A percentile compares a stretch with the other conserved stretches of the same genome.
Evolutionary conservation across 805 yeast genomes (phyloP).

Genomic region (Lipomyces orientalis): DNA sequence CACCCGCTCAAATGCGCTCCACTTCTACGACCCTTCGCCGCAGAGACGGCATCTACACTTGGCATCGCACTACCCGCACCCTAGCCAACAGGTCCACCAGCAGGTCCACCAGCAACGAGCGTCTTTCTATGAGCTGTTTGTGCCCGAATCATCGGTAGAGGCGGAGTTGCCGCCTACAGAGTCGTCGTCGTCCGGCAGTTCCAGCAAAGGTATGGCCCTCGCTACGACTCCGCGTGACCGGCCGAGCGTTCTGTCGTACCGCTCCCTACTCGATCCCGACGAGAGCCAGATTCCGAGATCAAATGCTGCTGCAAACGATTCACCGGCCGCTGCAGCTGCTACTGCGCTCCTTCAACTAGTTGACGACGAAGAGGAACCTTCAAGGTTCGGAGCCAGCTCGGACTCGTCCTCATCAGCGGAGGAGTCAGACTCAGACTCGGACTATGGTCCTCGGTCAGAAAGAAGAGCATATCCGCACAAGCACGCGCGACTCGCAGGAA

Average conservation of each 20-base stretch:
- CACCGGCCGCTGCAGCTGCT: constrained; percentile 6
- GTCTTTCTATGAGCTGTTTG: constrained; percentile 33
- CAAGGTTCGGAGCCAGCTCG: constrained; percentile 11
- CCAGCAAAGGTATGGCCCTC: constrained; percentile 5
- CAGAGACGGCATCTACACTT: constrained; percentile 32
- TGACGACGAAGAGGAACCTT: constrained; percentile 6
- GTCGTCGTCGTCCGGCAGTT: constrained; percentile 16
- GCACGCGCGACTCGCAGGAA: background rate
- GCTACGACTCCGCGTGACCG: constrained; percentile 10
- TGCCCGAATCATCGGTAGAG: constrained; percentile 21
- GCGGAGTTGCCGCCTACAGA: constrained; percentile 25
- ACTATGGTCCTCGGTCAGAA: constrained; percentile 3
- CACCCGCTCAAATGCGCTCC: constrained; percentile 39
- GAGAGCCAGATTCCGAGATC: background rate
- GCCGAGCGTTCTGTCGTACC: constrained; percentile 15
- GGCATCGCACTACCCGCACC: constrained; percentile 29
- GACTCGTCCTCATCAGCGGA: constrained; percentile 23
- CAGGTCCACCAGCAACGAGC: constrained; percentile 18
- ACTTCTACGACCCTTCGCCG: constrained; percentile 37
- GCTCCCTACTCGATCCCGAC: constrained; percentile 27
- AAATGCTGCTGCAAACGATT: background rate
- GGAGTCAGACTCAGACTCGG: constrained; percentile 17
- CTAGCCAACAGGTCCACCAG: constrained; percentile 5
- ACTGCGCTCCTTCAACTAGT: constrained; percentile 7
- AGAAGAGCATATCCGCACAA: background rate